Percentiles rank a stretch among this genome's conserved stretches.
Evolutionary conservation across 768 basidiomycete species (phyloP).

Genomic region (Trametes cinnabarina): DNA sequence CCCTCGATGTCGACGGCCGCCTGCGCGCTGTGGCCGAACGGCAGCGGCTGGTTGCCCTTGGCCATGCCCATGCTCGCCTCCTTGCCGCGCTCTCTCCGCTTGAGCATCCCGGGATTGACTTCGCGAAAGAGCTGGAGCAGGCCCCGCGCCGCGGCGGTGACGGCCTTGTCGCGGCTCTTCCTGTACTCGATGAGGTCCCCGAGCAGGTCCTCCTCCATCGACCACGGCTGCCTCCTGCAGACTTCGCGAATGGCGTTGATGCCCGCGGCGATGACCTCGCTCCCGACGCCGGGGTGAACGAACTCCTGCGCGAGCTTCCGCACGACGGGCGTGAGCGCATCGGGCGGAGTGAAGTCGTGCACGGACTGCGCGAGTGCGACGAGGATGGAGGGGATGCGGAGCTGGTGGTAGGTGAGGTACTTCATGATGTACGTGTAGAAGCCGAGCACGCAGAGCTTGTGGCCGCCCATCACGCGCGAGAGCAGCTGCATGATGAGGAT

Average conservation of each 20-base stretch:
- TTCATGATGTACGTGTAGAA: constrained; percentile 97
- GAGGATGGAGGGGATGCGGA: constrained; percentile 89
- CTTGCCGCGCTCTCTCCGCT: constrained; percentile 89
- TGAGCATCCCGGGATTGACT: constrained; percentile 91
- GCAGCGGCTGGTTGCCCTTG: constrained; percentile 62
- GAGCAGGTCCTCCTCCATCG: constrained; percentile 92
- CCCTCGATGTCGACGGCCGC: constrained; percentile 88
- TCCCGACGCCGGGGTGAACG: constrained; percentile 94
- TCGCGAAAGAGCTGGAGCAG: constrained; percentile 91
- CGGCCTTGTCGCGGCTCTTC: constrained; percentile 93
- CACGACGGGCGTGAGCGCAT: constrained; percentile 84
- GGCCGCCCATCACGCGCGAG: constrained; percentile 87
- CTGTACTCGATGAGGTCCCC: constrained; percentile 92
- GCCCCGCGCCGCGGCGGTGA: constrained; percentile 85
- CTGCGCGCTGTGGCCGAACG: constrained; percentile 77
- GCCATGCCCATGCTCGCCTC: constrained; percentile 77
- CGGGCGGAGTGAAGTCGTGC: constrained; percentile 93
- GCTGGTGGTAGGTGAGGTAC: constrained; percentile 89
- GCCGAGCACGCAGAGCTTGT: constrained; percentile 89
- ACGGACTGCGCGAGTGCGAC: constrained; percentile 92
- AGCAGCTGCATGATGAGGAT: constrained; percentile 96
- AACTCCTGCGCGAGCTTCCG: constrained; percentile 94
- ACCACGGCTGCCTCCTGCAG: constrained; percentile 93
- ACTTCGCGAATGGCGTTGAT: constrained; percentile 93
- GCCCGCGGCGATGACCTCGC: constrained; percentile 95